phyloP scores from a whole-genome alignment of 2,329 filamentous ascomycete genomes.

The Diaporthe capsici region DNA sequence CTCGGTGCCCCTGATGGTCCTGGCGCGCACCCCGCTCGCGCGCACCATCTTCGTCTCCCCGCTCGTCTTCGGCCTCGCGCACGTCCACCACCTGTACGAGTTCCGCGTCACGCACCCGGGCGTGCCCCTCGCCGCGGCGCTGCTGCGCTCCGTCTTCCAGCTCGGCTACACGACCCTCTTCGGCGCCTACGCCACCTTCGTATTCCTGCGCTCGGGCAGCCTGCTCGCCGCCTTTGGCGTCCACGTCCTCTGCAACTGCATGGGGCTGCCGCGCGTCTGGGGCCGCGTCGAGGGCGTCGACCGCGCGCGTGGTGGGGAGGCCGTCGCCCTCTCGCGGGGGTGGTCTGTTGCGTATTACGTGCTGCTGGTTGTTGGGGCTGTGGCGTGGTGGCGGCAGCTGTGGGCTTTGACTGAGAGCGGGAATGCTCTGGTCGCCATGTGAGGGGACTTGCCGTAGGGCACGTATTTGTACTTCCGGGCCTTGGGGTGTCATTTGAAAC shows the following conservation, averaged over 20 bases:
- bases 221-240: slow-evolving; percentile 81
- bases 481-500: background rate
- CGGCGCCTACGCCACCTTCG: slow-evolving; percentile 89
- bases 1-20: slow-evolving; percentile 84
- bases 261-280: slow-evolving; percentile 90
- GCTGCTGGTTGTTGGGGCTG: slow-evolving; percentile 79
- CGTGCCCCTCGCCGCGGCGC: slow-evolving; percentile 72
- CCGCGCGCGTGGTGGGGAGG: slow-evolving; percentile 45
- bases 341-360: slow-evolving; percentile 88
- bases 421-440: slow-evolving; percentile 60
- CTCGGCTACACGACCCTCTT: slow-evolving; percentile 93
- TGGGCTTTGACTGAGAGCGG: slow-evolving; percentile 79
- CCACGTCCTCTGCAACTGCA: slow-evolving; percentile 93
- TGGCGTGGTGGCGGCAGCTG: slow-evolving; percentile 78
- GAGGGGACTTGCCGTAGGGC: background rate
- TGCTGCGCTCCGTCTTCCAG: slow-evolving; percentile 84
- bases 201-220: slow-evolving; percentile 89
- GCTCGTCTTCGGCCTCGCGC: slow-evolving; percentile 91
- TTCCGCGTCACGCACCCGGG: slow-evolving; percentile 85
- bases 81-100: slow-evolving; percentile 97
- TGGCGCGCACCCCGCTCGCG: slow-evolving; percentile 70
- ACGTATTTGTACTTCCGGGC: no score
- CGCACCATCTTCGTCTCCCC: slow-evolving; percentile 85
- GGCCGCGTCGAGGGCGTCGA: slow-evolving; percentile 74
- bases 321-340: slow-evolving; percentile 6